These are phyloP conservation scores for Ustilago cynodontis DNA, from an alignment of 1,284 basidiomycete species.

Conservation along the genomic window DNA sequence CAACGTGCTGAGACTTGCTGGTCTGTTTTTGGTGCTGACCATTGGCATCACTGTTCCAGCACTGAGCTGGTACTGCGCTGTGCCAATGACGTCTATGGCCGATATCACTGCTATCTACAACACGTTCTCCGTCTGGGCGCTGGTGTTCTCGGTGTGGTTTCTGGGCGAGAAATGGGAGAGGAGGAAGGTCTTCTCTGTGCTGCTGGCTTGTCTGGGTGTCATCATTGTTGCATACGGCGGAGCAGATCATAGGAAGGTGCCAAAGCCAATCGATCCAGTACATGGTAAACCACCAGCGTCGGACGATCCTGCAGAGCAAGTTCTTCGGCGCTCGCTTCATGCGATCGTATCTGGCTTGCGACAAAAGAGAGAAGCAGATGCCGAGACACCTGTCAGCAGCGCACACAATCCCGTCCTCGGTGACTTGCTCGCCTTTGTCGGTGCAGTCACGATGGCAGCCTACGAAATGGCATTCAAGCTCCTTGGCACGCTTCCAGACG, in stretches of 20 bases:
- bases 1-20: constrained; percentile 37
- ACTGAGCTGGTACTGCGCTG: constrained; percentile 68
- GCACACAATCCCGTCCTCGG: constrained; percentile 59
- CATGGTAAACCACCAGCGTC: constrained; percentile 44
- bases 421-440: constrained; percentile 60
- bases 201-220: constrained; percentile 64
- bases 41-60: constrained; percentile 65
- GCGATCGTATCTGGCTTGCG: neutral
- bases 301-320: constrained; percentile 17
- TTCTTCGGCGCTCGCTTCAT: constrained; percentile 16
- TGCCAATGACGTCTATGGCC: constrained; percentile 68
- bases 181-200: constrained; percentile 63
- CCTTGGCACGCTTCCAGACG: constrained; percentile 64
- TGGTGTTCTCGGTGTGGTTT: constrained; percentile 68
- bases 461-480: constrained; percentile 69
- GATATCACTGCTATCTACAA: constrained; percentile 70
- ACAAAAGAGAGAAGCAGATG: neutral
- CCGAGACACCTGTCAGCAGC: constrained; percentile 23
- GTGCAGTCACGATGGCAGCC: constrained; percentile 67
- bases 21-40: constrained; percentile 58
- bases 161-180: constrained; percentile 65
- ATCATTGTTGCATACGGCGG: constrained; percentile 66
- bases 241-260: constrained; percentile 53
- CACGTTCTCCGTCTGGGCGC: constrained; percentile 68
- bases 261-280: constrained; percentile 51